Base-by-base conservation (phyloP, 2,329 filamentous ascomycete species). In the Aureobasidium leucospermi region DNA sequence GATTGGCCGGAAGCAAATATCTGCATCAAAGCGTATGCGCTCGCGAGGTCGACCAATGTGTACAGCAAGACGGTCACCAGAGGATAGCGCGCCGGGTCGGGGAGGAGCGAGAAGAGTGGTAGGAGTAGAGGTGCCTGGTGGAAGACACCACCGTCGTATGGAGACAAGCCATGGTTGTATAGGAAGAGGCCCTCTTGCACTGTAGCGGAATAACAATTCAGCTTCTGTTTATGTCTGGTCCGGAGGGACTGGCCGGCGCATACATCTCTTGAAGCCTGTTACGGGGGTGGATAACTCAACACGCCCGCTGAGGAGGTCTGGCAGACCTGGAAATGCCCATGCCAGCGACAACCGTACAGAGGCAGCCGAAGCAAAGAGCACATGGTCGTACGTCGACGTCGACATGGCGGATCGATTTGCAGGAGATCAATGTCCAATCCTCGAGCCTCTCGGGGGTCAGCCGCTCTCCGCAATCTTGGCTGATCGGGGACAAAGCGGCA, bases 221-320 rank as follows among this genome's bases (percentile, higher is more conserved):
- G 16, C 31, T 58, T 34, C 10, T 59, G 23, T 16, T 15, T 46
- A 62, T 41, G 15, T 31, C 2, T 34, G 3, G 7, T 4, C 3
- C 2, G 34, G 36, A 38, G 32, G 16, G 10, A 19, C 19, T 5
- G 58, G 41, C 10, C 7, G 19, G 29, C 15, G 75, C 87, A 74
- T 81, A 96, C 92, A 79, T 84, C 94, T 85, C 79, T 97, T 97
- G 83, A 96, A 99, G 82, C 93, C 96, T 67, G 90, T 96, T 48
- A 97, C 88, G 41, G 94, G 93, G 23, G 94, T 99, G 46, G 94
- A 96, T 69, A 99, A 88, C 79, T 99, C 94, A 68, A 96, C 94
- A 70, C 94, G 88, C 64, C 88, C 89, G 19, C 90, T 94, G 63
- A 99, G 81, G 63, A 96, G 81, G 71, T 91, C 86, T 56, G 93